phyloP scores from a whole-genome alignment of 2,329 filamentous ascomycete genomes.

The Chaetomiaceae sp. region DNA sequence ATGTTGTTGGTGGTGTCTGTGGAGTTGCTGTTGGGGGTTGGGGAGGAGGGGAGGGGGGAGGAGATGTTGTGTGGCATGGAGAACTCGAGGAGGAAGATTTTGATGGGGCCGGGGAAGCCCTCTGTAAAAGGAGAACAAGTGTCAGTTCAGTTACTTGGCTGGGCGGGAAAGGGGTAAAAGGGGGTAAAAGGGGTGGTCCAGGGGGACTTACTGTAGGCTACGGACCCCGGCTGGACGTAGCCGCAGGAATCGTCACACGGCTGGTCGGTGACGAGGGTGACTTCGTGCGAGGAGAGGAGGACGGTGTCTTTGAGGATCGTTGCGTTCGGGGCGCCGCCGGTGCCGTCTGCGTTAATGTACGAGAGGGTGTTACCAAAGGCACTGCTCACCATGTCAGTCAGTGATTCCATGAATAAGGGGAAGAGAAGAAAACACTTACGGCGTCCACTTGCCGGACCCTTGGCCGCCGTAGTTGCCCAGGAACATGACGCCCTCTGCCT shows the following conservation, averaged over 20 bases:
- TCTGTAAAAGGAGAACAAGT: constrained; percentile 21
- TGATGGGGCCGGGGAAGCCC: background rate
- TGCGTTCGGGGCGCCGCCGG: constrained; percentile 35
- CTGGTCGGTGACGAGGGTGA: constrained; percentile 43
- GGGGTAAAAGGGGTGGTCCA: too few species aligned
- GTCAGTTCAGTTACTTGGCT: background rate
- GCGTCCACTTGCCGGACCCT: constrained; percentile 34
- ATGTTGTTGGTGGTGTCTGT: constrained; percentile 35
- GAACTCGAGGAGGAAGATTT: constrained; percentile 6
- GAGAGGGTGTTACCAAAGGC: constrained; percentile 44
- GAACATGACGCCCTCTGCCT: constrained; percentile 44
- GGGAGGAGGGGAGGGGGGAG: constrained; percentile 31
- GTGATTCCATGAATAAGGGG: background rate
- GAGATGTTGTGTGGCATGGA: constrained; percentile 52
- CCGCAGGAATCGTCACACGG: constrained; percentile 42
- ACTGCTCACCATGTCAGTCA: constrained; percentile 25
- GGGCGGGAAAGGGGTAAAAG: too few species aligned
- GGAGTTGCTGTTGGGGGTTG: constrained; percentile 34
- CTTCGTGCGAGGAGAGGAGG: constrained; percentile 43
- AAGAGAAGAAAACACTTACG: constrained; percentile 1
- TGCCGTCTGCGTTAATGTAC: constrained; percentile 42
- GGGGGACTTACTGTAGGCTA: constrained; percentile 37
- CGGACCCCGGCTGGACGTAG: constrained; percentile 38
- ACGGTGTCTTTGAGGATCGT: constrained; percentile 37
- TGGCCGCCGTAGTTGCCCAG: constrained; percentile 45